Percentiles rank a stretch among this genome's conserved stretches.
Conservation (phyloP, 1,284 basidiomycete genomes). For the Xanthoconium separans region DNA sequence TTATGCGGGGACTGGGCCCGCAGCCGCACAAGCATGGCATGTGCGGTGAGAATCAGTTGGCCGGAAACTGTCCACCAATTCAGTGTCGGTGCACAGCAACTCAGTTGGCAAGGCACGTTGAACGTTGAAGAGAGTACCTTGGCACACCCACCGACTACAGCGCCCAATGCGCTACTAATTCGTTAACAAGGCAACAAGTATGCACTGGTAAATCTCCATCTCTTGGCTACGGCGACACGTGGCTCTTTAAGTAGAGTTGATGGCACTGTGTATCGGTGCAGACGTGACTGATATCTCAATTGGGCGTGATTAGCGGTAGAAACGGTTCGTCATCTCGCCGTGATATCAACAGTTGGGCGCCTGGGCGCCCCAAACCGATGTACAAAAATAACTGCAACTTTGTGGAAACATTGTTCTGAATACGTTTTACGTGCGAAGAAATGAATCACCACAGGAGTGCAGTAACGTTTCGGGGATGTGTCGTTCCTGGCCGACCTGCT, state of each 20-base stretch:
- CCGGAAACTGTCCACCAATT: conserved; percentile 14
- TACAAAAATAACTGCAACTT: conserved; percentile 19
- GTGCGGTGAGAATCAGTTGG: conserved; percentile 27
- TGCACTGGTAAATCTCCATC: conserved; percentile 15
- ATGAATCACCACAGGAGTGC: conserved; percentile 20
- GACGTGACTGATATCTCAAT: conserved; percentile 13
- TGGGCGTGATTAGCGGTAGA: conserved; percentile 27
- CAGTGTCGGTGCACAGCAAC: conserved; percentile 24
- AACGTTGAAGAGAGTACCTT: neutral
- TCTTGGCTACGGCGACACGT: conserved; percentile 16
- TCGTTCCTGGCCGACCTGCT: conserved; percentile 25
- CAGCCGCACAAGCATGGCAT: conserved; percentile 10
- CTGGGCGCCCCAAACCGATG: conserved; percentile 2
- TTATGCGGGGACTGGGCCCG: conserved; percentile 21
- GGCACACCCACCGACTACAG: neutral
- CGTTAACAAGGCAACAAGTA: conserved; percentile 18
- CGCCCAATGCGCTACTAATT: conserved; percentile 1
- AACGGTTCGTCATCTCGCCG: conserved; percentile 12
- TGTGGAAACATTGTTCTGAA: conserved; percentile 7
- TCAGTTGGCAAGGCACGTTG: neutral
- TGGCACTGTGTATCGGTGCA: conserved; percentile 17
- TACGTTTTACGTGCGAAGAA: conserved; percentile 12
- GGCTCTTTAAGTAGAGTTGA: conserved; percentile 5
- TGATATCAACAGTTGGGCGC: conserved; percentile 8
- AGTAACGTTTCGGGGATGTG: conserved; percentile 12